Percentiles rank a stretch among this genome's conserved stretches.
phyloP scores from a whole-genome alignment of 1,139 yeast species.

The Candida labiduridarum region DNA sequence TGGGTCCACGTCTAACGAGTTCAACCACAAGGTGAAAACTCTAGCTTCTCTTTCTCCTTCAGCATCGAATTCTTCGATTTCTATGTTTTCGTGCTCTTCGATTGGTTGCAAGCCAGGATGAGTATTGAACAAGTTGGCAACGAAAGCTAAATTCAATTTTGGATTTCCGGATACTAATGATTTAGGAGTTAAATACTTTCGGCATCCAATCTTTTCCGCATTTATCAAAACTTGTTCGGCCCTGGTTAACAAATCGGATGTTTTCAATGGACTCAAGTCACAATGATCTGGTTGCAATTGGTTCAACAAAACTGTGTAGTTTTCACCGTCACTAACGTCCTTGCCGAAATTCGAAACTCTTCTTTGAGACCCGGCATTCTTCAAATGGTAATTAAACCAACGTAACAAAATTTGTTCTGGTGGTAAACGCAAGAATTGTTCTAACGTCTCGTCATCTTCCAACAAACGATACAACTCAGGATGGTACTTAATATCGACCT shows the following conservation, averaged over 20 bases:
- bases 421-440: conserved; percentile 92
- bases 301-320: conserved; percentile 83
- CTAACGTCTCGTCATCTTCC: conserved; percentile 96
- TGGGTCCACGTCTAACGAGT: conserved; percentile 94
- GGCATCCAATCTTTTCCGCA: conserved; percentile 89
- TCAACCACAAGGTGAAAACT: conserved; percentile 96
- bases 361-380: conserved; percentile 90
- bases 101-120: conserved; percentile 96
- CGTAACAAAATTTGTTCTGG: conserved; percentile 96
- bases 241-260: conserved; percentile 68
- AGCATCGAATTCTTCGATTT: conserved; percentile 94
- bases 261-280: conserved; percentile 78
- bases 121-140: conserved; percentile 94
- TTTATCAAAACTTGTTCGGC: conserved; percentile 84
- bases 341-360: conserved; percentile 82
- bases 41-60: conserved; percentile 99
- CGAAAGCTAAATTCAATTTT: conserved; percentile 92
- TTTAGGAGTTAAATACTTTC: conserved; percentile 93
- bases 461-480: conserved; percentile 94
- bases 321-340: conserved; percentile 94
- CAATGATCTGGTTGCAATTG: conserved; percentile 87
- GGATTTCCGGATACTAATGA: conserved; percentile 96
- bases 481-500: conserved; percentile 93
- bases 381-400: conserved; percentile 96
- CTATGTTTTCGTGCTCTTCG: conserved; percentile 86